Evolutionary conservation across 2,329 filamentous ascomycete genomes (phyloP).

Genomic region (Camptophora hylomeconis): DNA sequence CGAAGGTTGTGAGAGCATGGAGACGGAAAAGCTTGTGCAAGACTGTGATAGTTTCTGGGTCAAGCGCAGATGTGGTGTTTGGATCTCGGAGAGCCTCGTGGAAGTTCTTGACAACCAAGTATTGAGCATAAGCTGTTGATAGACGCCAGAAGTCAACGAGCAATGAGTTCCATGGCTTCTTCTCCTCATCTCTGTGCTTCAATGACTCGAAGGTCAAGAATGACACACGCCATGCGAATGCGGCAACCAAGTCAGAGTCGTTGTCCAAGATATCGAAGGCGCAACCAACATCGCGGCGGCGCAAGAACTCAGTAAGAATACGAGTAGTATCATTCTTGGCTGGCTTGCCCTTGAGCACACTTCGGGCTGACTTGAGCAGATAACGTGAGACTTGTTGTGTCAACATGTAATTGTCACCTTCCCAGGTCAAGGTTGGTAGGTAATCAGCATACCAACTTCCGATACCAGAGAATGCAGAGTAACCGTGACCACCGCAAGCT

Average conservation of each 20-base stretch:
- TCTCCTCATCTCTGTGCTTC: constrained; percentile 60
- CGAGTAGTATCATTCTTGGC: constrained; percentile 55
- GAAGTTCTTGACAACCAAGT: constrained; percentile 68
- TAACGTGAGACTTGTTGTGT: constrained; percentile 68
- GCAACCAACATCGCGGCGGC: constrained; percentile 54
- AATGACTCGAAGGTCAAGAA: constrained; percentile 65
- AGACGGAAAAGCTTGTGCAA: constrained; percentile 57
- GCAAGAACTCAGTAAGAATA: constrained; percentile 52
- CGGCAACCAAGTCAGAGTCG: constrained; percentile 57
- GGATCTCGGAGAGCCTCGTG: constrained; percentile 53
- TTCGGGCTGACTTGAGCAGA: constrained; percentile 60
- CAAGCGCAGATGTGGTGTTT: constrained; percentile 39
- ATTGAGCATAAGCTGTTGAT: constrained; percentile 62
- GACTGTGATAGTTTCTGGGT: constrained; percentile 42
- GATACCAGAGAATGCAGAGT: constrained; percentile 63
- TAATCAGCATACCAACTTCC: constrained; percentile 64
- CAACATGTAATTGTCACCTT: constrained; percentile 74
- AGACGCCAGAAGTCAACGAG: constrained; percentile 68
- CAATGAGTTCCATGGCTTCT: constrained; percentile 64
- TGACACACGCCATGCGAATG: constrained; percentile 63
- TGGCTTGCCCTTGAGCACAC: constrained; percentile 52
- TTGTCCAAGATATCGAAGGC: constrained; percentile 62
- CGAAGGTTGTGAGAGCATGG: constrained; percentile 52
- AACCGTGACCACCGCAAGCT: constrained; percentile 66
- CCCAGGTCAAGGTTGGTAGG: constrained; percentile 58